phyloP scores from a whole-genome alignment of 2,329 filamentous ascomycete genomes.

The Atkinsonella texensis region DNA sequence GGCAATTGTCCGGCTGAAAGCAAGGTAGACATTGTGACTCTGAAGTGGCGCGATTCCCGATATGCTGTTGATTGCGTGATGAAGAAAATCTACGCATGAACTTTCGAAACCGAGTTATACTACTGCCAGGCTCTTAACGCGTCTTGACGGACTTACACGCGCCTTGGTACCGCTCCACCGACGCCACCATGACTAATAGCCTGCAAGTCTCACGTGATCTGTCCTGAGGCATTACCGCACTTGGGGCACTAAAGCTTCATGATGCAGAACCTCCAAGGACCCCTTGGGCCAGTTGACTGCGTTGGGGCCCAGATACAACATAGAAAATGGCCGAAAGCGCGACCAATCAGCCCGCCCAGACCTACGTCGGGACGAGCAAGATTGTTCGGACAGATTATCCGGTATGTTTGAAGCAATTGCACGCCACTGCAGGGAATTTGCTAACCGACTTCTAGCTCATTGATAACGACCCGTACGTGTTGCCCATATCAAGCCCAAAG shows the following conservation, averaged over 20 bases:
- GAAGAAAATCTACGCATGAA: no score
- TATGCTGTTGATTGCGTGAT: neutral
- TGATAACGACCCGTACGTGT: conserved; percentile 86
- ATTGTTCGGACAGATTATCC: conserved; percentile 73
- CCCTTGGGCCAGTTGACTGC: conserved; percentile 13
- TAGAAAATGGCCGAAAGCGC: conserved; percentile 26
- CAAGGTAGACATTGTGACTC: conserved; percentile 13
- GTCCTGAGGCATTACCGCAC: conserved; percentile 19
- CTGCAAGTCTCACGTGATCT: conserved; percentile 3
- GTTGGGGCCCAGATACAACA: conserved; percentile 15
- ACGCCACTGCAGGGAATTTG: conserved; percentile 9
- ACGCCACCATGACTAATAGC: neutral
- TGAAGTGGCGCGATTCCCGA: neutral
- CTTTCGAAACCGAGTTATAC: no score
- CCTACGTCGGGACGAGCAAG: conserved; percentile 47
- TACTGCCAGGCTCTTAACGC: conserved; percentile 6
- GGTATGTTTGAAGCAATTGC: conserved; percentile 41
- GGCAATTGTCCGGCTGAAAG: conserved; percentile 9
- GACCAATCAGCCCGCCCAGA: conserved; percentile 24
- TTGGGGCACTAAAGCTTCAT: conserved; percentile 11
- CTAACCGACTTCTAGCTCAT: conserved; percentile 59
- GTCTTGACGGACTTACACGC: conserved; percentile 8
- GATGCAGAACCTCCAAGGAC: conserved; percentile 5
- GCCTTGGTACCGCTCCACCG: neutral
- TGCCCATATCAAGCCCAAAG: neutral